phyloP scores from a whole-genome alignment of 805 yeast genomes.

The Naumovozyma castellii region DNA sequence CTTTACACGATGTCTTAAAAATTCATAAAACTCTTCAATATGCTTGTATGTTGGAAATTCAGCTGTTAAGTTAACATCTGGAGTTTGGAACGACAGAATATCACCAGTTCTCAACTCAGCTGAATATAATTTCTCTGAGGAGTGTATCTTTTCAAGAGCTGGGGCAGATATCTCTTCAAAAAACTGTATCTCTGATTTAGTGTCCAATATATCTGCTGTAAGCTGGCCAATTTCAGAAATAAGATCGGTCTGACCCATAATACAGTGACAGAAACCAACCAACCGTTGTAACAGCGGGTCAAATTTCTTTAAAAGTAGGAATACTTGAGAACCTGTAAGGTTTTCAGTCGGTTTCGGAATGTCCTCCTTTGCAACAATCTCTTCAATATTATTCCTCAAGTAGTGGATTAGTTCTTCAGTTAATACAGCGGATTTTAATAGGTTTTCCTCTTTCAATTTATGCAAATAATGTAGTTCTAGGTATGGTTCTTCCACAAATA shows the following conservation, averaged over 20 bases:
- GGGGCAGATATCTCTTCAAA: constrained; percentile 56
- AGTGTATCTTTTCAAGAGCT: constrained; percentile 38
- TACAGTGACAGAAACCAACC: constrained; percentile 56
- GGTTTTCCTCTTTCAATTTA: constrained; percentile 9
- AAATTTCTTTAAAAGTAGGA: constrained; percentile 55
- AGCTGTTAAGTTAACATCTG: constrained; percentile 7
- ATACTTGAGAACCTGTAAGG: constrained; percentile 5
- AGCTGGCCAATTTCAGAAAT: constrained; percentile 24
- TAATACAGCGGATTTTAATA: constrained; percentile 7
- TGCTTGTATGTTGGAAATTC: constrained; percentile 30
- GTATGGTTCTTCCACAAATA: constrained; percentile 58
- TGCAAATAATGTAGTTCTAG: constrained; percentile 18
- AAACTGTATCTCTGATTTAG: constrained; percentile 27
- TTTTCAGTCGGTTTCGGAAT: constrained; percentile 8
- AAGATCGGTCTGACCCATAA: constrained; percentile 40
- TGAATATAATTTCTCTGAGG: constrained; percentile 37
- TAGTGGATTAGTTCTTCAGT: constrained; percentile 17
- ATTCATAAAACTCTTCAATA: constrained; percentile 42
- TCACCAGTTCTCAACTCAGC: constrained; percentile 62
- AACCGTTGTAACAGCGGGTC: constrained; percentile 46
- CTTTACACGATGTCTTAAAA: constrained; percentile 51
- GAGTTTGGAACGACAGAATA: constrained; percentile 36
- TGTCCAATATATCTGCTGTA: constrained; percentile 31
- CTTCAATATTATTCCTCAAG: constrained; percentile 11
- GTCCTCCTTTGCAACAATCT: constrained; percentile 6